Conservation (phyloP, 345 rosid species). For the Camelina neglecta region DNA sequence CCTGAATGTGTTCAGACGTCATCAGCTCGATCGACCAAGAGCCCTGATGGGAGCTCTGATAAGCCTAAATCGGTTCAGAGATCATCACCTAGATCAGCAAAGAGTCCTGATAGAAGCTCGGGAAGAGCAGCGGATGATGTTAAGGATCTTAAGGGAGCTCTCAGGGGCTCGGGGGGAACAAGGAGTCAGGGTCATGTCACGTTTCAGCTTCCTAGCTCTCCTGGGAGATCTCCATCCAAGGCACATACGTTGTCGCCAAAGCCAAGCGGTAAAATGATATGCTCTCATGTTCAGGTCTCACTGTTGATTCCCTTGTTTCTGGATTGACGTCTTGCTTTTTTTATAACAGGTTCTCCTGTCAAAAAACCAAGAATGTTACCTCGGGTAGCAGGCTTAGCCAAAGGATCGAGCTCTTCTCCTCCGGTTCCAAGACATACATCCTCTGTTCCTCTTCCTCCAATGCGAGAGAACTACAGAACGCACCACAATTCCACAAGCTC, state of each 20-base stretch:
- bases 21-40: slow-evolving; percentile 8
- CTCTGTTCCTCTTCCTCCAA: slow-evolving; percentile 19
- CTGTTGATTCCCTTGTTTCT: slow-evolving; percentile 20
- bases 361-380: slow-evolving; percentile 34
- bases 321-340: background rate
- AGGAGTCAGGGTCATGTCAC: slow-evolving; percentile 41
- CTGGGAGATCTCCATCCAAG: slow-evolving; percentile 18
- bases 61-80: slow-evolving; percentile 28
- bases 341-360: slow-evolving; percentile 27
- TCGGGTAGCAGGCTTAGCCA: slow-evolving; percentile 31
- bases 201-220: slow-evolving; percentile 39
- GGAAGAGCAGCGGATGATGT: slow-evolving; percentile 10
- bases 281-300: slow-evolving; percentile 23
- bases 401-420: slow-evolving; percentile 26
- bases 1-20: slow-evolving; percentile 26
- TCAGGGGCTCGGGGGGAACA: slow-evolving; percentile 28
- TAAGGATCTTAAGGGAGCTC: slow-evolving; percentile 39
- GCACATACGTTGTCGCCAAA: slow-evolving; percentile 18
- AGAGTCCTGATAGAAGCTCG: slow-evolving; percentile 13
- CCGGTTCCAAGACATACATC: slow-evolving; percentile 27
- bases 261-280: slow-evolving; percentile 26
- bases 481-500: slow-evolving; percentile 20
- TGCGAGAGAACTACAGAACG: slow-evolving; percentile 23
- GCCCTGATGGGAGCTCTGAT: slow-evolving; percentile 4
- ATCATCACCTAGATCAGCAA: slow-evolving; percentile 7